Evolutionary conservation across 2,329 filamentous ascomycete genomes (phyloP).

Genomic region (Aspergillus floridensis): DNA sequence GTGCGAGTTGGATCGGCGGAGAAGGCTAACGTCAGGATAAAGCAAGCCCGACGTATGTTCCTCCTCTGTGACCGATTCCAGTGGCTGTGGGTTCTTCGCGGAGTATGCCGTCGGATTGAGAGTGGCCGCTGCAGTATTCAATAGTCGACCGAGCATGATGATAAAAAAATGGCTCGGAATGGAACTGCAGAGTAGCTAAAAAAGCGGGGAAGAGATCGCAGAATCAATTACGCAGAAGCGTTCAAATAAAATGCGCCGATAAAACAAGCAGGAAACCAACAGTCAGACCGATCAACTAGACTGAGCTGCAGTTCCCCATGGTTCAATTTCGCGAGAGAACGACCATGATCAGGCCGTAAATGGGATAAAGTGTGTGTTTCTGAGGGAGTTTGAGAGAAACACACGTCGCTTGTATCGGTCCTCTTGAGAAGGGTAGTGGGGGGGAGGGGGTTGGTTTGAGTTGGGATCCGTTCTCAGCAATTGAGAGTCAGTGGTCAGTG

Average conservation of each 20-base stretch:
- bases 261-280: conserved; percentile 11
- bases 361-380: conserved; percentile 5
- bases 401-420: conserved; percentile 6
- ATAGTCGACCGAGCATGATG: conserved; percentile 44
- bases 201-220: conserved; percentile 3
- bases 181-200: conserved; percentile 7
- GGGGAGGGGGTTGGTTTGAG: not conserved
- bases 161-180: conserved; percentile 13
- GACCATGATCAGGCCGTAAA: conserved; percentile 26
- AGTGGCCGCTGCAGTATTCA: conserved; percentile 45
- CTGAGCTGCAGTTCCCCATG: conserved; percentile 36
- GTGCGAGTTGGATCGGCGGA: conserved; percentile 41
- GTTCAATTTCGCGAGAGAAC: conserved; percentile 26
- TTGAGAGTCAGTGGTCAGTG: not conserved
- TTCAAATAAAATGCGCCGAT: not conserved
- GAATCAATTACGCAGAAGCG: conserved; percentile 7
- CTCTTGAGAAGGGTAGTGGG: not conserved
- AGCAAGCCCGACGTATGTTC: conserved; percentile 49
- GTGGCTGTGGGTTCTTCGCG: conserved; percentile 36
- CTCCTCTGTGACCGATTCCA: conserved; percentile 50
- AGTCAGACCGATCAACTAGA: conserved; percentile 29
- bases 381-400: conserved; percentile 6
- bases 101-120: conserved; percentile 42
- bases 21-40: conserved; percentile 46
- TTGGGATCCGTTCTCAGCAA: not conserved